Base-by-base conservation (phyloP, 768 basidiomycete genomes). In the Suillus subaureus region DNA sequence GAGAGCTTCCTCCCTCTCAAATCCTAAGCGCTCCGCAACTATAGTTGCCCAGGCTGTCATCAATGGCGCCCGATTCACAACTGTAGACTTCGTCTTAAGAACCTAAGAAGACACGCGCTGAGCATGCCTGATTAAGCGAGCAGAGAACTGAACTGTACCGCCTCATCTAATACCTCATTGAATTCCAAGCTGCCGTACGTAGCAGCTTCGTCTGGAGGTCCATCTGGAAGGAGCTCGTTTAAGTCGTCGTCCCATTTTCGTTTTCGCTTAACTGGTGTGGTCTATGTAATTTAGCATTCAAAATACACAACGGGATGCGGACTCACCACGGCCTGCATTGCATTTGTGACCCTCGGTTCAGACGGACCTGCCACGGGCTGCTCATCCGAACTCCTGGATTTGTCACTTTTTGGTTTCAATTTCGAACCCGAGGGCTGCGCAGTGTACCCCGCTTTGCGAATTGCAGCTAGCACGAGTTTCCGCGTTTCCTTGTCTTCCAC, bases 41-140 rank as follows among this genome's bases (percentile, higher is more conserved):
- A 94, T 78, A 61, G 85, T 91, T 2, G 94, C 88, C 97, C 97
- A 99, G 2, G 92, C 94, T 63, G 90, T 95, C 92, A 98, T 93
- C 54, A 98, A 83, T 0, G 97, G 97, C 1, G 97, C 96, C 28
- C 97, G 89, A 76, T 99, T 99, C 54, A 93, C 84, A 23, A 94
- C 83, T 23, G 87, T 82, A 9, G 80, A 82, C 69, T 93, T 90
- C 23, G 75, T 77, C 67, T 75, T 80, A 51, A 97, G 81, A 9
- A 81, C 74, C 92, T 94, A 65, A 33, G 28, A 16, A 66, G 54
- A 54, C 4, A n/a, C 45, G 61, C 49, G 58, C 63, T 15, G 28
- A 62, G 63, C 23, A 64, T 61, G 21, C 12, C 35, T 47, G 16
- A 42, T 9, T 8, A 64, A 13, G 23, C n/a, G 26, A 39, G 8